Base-by-base conservation (phyloP, 208 protist species). In the Acanthamoeba triangularis region DNA sequence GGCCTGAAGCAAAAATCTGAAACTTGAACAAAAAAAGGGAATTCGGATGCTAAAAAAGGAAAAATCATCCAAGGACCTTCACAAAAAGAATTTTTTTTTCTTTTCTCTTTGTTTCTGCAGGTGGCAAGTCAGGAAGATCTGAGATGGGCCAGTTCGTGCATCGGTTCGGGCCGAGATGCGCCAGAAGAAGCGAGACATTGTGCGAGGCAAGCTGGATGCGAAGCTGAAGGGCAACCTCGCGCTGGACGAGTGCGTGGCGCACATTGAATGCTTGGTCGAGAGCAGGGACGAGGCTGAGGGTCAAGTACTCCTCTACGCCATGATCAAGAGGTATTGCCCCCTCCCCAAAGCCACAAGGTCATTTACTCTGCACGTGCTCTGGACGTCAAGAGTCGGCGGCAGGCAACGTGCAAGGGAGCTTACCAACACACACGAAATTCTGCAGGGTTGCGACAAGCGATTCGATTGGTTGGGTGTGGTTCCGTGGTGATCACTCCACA, bases 181-280 rank as follows among this genome's bases (percentile, higher is more conserved):
- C 18, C 41, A 87, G 78, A 87, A 87, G 49, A 87, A 63, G 49
- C 11, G 33, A 10, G 78, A 87, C 49, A 87, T 87, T 47, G 47
- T 11, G 25, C 41, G 52, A 54, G 78, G 49, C 47, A 47, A 56
- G 30, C 78, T 87, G 14, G 78, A 87, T 20, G 52, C 28, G 16
- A 54, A 87, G 78, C 49, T 87, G 28, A 56, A 61, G 41, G 30
- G 44, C 33, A 87, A 87, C 52, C 78, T 30, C 28, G 85, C 85
- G 25, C n/a, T 92, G 35, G 85, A 67, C 5, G 18, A 23, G 10
- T 92, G 85, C 85, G 85, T 92, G 35, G 85, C 85, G 33, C 85
- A 92, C 59, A 92, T 92, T 10, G 63, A 76, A 20, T 92, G 85
- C 41, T 47, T 10, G 18, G 63, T 92, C 2, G 54, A 67, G 59